phyloP scores from a whole-genome alignment of 78 protist species.

The Dictyostelium discoideum region dicty_2.7 NC_007089.4:2284501-2285000 shows the following conservation, averaged over 20 bases:
- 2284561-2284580: background rate
- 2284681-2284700: constrained; percentile 1
- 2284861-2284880: constrained; percentile 22
- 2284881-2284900: constrained; percentile 9
- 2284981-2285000: background rate
- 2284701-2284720: background rate
- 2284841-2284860: background rate
- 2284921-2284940: constrained; percentile 34
- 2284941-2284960: background rate
- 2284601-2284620: background rate
- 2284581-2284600: background rate
- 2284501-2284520: background rate
- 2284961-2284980: background rate
- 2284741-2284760: background rate
- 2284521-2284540: background rate
- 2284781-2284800: background rate
- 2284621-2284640: background rate
- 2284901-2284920: background rate
- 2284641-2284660: constrained; percentile 20
- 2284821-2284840: background rate
- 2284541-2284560: constrained; percentile 39
- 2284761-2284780: background rate
- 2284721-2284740: background rate
- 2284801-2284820: background rate
- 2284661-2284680: constrained; percentile 21